Base-by-base conservation (phyloP, 2,329 filamentous ascomycete genomes). In the Sporothrix pseudoabietina region DNA sequence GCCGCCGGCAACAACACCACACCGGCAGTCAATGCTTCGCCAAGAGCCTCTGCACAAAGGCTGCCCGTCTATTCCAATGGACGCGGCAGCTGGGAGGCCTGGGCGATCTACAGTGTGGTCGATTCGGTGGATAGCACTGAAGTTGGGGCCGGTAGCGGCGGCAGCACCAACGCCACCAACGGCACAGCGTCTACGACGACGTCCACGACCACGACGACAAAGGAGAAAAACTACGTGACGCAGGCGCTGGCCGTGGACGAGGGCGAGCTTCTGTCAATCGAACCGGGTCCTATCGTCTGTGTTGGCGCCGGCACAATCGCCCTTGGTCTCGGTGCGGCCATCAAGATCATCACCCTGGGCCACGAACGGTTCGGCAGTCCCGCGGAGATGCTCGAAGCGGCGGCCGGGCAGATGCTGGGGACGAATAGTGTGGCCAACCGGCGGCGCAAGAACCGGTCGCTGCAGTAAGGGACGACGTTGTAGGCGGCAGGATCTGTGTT, bases 311-410 rank as follows among this genome's bases (percentile, higher is more conserved):
- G 86, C 63, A 91, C 90, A 69, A 85, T 93, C 3, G 92, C 89
- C 0, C 86, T 94, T 41, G 91, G 87, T 0, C 89, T 94, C 74
- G 92, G 92, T 14, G 92, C 94, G 76, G 85, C 88, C 1, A 85
- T 94, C 77, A 94, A 94, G 81, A 82, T 94, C 69, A 86, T 94
- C 72, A 88, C 87, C 1, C 83, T 91, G 6, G 91, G 90, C 6
- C 86, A 88, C 75, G 90, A 92, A 78, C 84, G 87, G 44, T 92
- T 91, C 77, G 88, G 90, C 59, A 82, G 78, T 19, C 79, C 80
- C 35, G 77, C 77, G 30, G 81, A 78, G 66, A 76, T 78, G 49
- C 76, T 79, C 2, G 80, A 82, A 54, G 75, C 71, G 9, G 73
- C 71, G 12, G 77, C 77, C 19, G 74, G 72, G 16, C 76, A 77